Base-by-base conservation (phyloP, 1,284 basidiomycete genomes). In the Cutaneotrichosporon daszewskae region DNA sequence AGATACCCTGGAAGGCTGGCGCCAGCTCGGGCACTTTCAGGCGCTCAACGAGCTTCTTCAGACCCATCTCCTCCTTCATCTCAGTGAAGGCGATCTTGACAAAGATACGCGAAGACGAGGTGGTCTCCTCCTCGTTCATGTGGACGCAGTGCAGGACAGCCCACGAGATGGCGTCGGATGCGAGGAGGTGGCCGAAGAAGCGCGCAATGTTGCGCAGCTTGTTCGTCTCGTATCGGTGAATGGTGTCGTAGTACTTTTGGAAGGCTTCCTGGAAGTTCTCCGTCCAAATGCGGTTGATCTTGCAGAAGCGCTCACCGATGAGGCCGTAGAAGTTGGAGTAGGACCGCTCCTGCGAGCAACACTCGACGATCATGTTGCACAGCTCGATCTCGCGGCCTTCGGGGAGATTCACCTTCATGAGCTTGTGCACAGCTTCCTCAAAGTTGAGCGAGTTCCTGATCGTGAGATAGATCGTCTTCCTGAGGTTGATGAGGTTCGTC, bases 381-480 rank as follows among this genome's bases (percentile, higher is more conserved):
- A 98, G 74, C 71, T 97, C 94, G 59, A 90, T 87, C 86, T 97
- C 94, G 66, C 94, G 82, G 1, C 92, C 92, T 64, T 92, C 89
- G 38, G 81, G 77, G 16, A 98, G 76, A 54, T 94, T 85, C 22
- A 98, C 82, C 72, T 95, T 96, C 59, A 97, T 79, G 24, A 98
- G 74, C 70, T 98, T 98, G 74, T 98, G 94, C 0, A 96, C 92
- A 0, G 92, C 92, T 81, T 98, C 94, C 71, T 98, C 94, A 65
- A 94, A 97, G 72, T 89, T 92, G 49, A 95, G 79, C 48, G 88
- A 87, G 64, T 92, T 94, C 94, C 98, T 98, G 75, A 98, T 95
- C 0, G 92, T 96, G 51, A 98, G 75, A 66, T 98, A 99, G 68
- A 99, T 97, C 16, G 82, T 82, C 59, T 91, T 79, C 39, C 95